Percentiles rank a stretch among this genome's conserved stretches.
These are phyloP conservation scores for Beta corolliflora DNA, from an alignment of 179 eudicot species.

Conservation along the genomic window DNA sequence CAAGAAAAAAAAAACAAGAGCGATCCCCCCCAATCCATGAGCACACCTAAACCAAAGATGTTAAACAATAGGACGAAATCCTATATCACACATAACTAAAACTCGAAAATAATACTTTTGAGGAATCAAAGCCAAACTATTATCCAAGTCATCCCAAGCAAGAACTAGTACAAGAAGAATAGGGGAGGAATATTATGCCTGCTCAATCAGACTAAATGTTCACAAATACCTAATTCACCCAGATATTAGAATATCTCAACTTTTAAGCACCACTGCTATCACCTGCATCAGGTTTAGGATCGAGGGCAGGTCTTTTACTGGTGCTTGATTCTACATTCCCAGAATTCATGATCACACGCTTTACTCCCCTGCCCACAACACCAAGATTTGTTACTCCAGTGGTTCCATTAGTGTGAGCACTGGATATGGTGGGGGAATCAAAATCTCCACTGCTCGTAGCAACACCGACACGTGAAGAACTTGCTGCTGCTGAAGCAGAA, in stretches of 20 bases:
- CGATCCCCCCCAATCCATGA: neutral
- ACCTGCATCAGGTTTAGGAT: slow-evolving; percentile 43
- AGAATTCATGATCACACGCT: slow-evolving; percentile 59
- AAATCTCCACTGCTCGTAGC: slow-evolving; percentile 39
- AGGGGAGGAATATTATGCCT: neutral
- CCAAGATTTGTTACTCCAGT: slow-evolving; percentile 78
- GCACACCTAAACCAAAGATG: neutral
- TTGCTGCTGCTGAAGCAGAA: slow-evolving; percentile 38
- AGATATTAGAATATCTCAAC: slow-evolving; percentile 20
- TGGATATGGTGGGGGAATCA: slow-evolving; percentile 64
- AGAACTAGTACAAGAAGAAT: neutral
- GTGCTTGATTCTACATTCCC: slow-evolving; percentile 39
- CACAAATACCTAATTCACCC: neutral
- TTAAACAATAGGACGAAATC: neutral
- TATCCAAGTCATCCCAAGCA: slow-evolving; percentile 20
- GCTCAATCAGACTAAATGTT: neutral
- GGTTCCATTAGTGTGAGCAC: slow-evolving; percentile 66
- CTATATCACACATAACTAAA: neutral
- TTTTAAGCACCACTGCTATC: slow-evolving; percentile 44
- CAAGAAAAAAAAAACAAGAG: neutral
- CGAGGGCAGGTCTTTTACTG: slow-evolving; percentile 53
- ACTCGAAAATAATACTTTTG: neutral
- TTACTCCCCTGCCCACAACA: slow-evolving; percentile 85
- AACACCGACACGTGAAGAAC: slow-evolving; percentile 57
- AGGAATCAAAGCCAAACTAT: neutral